Base-by-base conservation (phyloP, 805 yeast genomes). In the Myxozyma udenii region DNA sequence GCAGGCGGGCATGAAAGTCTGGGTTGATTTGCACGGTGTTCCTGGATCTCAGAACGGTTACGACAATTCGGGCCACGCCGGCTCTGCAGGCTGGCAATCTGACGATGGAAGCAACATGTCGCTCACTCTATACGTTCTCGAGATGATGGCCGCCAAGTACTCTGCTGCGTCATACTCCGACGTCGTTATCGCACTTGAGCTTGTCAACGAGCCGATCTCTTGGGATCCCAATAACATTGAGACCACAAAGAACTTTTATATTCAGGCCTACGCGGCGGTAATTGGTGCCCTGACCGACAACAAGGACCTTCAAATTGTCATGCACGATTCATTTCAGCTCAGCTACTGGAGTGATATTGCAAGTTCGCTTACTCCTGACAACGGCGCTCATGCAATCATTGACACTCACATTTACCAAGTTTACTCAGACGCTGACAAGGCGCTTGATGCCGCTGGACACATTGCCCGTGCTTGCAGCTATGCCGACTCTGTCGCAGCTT, bases 11-110 rank as follows among this genome's bases (percentile, higher is more conserved):
- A 65, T 90, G 57, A 82, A 83, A 65, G 95, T 81, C 22, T 88
- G 96, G 96, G 77, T 90, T 40, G 97, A 91, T 68, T 70, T 90
- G 64, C 98, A 90, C 67, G 97, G 97, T 57, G 95, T 85, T n/a
- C 95, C 96, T 30, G 97, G 96, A 21, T 85, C 95, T 21, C 98
- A 90, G 69, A 90, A 90, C 67, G 97, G 97, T 12, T 91, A 88
- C 64, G 98, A 90, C 69, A 90, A 90, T 73, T 87, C 95, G 6
- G 98, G 98, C 24, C 71, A 79, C 57, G 78, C 95, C 63, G 96
- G 84, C 65, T 36, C 62, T 1, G 64, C 74, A 43, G 68, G 68
- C 2, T 88, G 85, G 80, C 84, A 55, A 37, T 9, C 33, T 28
- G n/a, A 41, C 3, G 75, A 73, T 30, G 73, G 76, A 51, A 65